These are phyloP conservation scores for Aureobasidium namibiae DNA, from an alignment of 2,329 filamentous ascomycete genomes.

Conservation along the genomic window DNA sequence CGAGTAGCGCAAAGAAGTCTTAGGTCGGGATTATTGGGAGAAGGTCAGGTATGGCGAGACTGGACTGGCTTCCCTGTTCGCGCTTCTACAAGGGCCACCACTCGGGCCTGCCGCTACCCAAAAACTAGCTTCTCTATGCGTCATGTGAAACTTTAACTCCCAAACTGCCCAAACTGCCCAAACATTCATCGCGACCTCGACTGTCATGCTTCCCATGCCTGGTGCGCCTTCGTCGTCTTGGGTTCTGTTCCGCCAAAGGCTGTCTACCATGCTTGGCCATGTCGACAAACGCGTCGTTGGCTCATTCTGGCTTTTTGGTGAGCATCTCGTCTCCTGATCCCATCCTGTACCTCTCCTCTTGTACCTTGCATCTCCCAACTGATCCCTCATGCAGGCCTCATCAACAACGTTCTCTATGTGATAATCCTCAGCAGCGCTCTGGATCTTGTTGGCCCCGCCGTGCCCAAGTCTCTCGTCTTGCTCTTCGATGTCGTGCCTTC, in stretches of 20 bases:
- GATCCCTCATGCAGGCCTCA: slow-evolving; percentile 51
- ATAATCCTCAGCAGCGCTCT: slow-evolving; percentile 92
- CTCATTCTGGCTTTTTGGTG: slow-evolving; percentile 94
- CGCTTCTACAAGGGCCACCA: not conserved
- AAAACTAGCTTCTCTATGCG: not conserved
- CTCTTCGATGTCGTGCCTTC: slow-evolving; percentile 88
- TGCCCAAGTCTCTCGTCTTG: slow-evolving; percentile 88
- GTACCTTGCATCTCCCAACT: not conserved
- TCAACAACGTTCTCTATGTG: slow-evolving; percentile 97
- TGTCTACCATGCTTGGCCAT: slow-evolving; percentile 56
- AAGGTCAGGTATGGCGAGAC: not conserved
- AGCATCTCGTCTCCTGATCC: slow-evolving; percentile 16
- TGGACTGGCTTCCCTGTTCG: not conserved
- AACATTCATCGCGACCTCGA: not conserved
- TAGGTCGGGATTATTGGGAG: not conserved
- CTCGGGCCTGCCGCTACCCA: not conserved
- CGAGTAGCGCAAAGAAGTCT: not conserved
- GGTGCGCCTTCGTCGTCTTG: slow-evolving; percentile 58
- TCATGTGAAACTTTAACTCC: not conserved
- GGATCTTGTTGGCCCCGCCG: slow-evolving; percentile 77
- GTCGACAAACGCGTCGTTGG: slow-evolving; percentile 63
- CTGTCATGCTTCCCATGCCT: slow-evolving; percentile 45
- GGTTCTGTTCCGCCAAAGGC: slow-evolving; percentile 61
- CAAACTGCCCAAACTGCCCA: not conserved
- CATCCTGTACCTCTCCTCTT: not conserved